Percentiles rank a stretch among this genome's conserved stretches.
phyloP scores from a whole-genome alignment of 805 yeast genomes.

The Nakazawaea wyomingensis region DNA sequence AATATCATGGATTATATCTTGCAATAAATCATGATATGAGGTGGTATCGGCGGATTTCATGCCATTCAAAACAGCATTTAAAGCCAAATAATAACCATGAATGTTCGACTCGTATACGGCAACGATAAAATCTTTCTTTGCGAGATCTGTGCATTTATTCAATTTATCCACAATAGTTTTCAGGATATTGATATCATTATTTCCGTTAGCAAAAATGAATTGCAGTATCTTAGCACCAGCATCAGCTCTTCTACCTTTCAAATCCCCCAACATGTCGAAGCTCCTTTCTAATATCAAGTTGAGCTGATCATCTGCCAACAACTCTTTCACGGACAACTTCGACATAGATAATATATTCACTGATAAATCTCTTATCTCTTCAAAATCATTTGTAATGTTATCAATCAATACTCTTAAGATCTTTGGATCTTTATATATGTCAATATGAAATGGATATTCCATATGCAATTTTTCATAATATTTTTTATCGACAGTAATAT shows the following conservation, averaged over 20 bases:
- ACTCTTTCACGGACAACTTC: conserved; percentile 28
- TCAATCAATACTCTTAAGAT: conserved; percentile 50
- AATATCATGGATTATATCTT: conserved; percentile 8
- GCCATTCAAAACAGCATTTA: conserved; percentile 39
- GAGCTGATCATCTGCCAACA: conserved; percentile 18
- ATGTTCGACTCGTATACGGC: conserved; percentile 48
- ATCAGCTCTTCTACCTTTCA: conserved; percentile 64
- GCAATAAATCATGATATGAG: neutral
- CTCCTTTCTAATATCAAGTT: conserved; percentile 19
- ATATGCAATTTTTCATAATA: conserved; percentile 40
- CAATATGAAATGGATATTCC: conserved; percentile 42
- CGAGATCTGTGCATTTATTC: conserved; percentile 27
- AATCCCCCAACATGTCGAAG: conserved; percentile 27
- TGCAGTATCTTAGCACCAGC: conserved; percentile 70
- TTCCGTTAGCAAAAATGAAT: conserved; percentile 34
- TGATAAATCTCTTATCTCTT: conserved; percentile 62
- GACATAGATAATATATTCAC: conserved; percentile 40
- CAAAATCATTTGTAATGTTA: conserved; percentile 64
- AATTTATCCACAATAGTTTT: conserved; percentile 26
- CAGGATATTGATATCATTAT: conserved; percentile 17
- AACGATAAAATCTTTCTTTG: conserved; percentile 28
- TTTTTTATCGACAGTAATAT: conserved; percentile 32
- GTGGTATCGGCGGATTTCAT: neutral
- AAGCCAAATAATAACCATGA: conserved; percentile 67
- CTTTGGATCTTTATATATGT: conserved; percentile 32